These are phyloP conservation scores for Sporobolomyces roseus DNA, from an alignment of 768 basidiomycete genomes.

Conservation along the genomic window DNA sequence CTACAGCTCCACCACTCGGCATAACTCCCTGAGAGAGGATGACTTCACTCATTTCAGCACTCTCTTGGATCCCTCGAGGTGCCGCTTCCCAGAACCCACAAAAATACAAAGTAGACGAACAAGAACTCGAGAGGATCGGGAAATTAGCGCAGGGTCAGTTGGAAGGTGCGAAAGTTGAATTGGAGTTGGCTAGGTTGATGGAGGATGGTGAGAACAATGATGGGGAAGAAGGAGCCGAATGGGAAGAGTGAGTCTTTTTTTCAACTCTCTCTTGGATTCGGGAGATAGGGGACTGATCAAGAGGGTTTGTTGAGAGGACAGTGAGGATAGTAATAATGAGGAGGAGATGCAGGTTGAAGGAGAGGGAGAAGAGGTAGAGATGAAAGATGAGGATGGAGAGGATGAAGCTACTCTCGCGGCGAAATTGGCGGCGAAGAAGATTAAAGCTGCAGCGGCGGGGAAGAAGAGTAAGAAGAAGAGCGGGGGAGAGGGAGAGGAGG, in stretches of 20 bases:
- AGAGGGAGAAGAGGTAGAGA: constrained; percentile 56
- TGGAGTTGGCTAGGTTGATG: constrained; percentile 73
- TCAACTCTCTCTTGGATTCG: not conserved
- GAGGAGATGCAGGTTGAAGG: constrained; percentile 56
- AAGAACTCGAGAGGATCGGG: constrained; percentile 84
- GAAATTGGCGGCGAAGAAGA: constrained; percentile 36
- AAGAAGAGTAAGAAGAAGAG: constrained; percentile 49
- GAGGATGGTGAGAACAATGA: constrained; percentile 58
- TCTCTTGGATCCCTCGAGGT: constrained; percentile 62
- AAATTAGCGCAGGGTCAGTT: constrained; percentile 79
- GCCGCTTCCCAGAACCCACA: constrained; percentile 67
- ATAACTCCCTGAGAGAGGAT: not conserved
- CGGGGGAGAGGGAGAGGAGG: constrained; percentile 51
- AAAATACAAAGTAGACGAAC: constrained; percentile 85
- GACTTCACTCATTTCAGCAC: constrained; percentile 42
- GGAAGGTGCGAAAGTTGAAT: constrained; percentile 80
- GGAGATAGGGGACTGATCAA: too few relatives aligned
- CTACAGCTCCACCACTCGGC: not conserved
- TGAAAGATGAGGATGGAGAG: too few relatives aligned
- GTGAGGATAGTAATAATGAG: constrained; percentile 45
- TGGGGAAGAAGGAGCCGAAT: constrained; percentile 56
- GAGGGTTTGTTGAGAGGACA: constrained; percentile 1
- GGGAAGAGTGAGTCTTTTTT: constrained; percentile 76
- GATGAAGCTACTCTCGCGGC: constrained; percentile 36
- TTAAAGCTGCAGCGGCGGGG: constrained; percentile 43